Evolutionary conservation across 306 rosid genomes (phyloP).

Genomic region (Neltuma alba): DNA sequence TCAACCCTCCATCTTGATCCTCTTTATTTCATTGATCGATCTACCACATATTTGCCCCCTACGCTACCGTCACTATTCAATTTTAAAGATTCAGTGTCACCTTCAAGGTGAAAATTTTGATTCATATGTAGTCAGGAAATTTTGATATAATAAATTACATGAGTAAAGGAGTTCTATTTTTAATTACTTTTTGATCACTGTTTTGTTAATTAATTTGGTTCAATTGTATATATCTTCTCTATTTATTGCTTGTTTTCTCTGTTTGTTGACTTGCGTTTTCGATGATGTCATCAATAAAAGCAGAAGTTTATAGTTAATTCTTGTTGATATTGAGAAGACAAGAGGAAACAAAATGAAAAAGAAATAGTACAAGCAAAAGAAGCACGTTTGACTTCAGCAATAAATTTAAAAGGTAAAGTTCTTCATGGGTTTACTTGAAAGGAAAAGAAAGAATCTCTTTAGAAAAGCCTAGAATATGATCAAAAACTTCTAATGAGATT

Average conservation of each 20-base stretch:
- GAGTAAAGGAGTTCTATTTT: slow-evolving; percentile 38
- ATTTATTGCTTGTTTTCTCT: slow-evolving; percentile 31
- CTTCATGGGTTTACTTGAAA: not conserved
- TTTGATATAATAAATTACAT: slow-evolving; percentile 54
- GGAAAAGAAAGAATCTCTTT: too few relatives aligned
- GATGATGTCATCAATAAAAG: slow-evolving; percentile 7
- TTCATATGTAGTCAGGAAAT: slow-evolving; percentile 50
- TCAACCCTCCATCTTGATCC: not conserved
- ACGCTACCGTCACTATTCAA: slow-evolving; percentile 41
- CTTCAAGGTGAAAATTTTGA: slow-evolving; percentile 59
- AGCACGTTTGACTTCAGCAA: not conserved
- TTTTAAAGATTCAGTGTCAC: slow-evolving; percentile 41
- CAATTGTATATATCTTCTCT: slow-evolving; percentile 58
- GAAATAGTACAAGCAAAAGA: not conserved
- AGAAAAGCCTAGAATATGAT: too few relatives aligned
- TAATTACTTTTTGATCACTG: slow-evolving; percentile 40
- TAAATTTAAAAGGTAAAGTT: not conserved
- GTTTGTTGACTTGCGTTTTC: slow-evolving; percentile 32
- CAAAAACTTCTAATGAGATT: too few relatives aligned
- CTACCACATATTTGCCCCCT: slow-evolving; percentile 34
- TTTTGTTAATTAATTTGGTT: slow-evolving; percentile 57
- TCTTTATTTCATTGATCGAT: not conserved
- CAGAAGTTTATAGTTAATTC: not conserved
- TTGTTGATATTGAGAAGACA: not conserved
- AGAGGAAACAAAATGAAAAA: not conserved